phyloP scores from a whole-genome alignment of 129 eudicot species.

The Ambrosia artemisiifolia region DNA sequence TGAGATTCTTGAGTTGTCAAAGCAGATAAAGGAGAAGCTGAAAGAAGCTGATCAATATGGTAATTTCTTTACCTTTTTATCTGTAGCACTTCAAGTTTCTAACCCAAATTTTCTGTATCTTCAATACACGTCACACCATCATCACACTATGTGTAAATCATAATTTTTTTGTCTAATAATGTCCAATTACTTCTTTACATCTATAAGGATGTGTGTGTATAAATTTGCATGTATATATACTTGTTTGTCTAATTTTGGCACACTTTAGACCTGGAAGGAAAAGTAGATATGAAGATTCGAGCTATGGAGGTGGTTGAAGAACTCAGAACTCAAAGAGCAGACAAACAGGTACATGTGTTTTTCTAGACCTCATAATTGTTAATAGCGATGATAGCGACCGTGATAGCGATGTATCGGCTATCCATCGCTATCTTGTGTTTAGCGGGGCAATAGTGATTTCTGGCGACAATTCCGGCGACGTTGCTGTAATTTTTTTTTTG shows the following conservation, averaged over 20 bases:
- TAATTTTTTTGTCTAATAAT: not conserved
- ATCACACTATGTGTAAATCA: not conserved
- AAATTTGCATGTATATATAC: too few relatives aligned
- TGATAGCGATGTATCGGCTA: too few relatives aligned
- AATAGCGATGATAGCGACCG: too few relatives aligned
- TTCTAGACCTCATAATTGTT: not conserved
- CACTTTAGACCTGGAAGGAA: conserved; percentile 77
- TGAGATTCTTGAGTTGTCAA: conserved; percentile 75
- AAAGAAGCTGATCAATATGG: conserved; percentile 85
- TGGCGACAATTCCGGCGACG: too few relatives aligned
- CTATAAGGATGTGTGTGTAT: too few relatives aligned
- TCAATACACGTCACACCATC: not conserved
- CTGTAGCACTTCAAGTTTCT: not conserved
- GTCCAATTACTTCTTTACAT: not conserved
- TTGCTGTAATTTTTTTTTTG: too few relatives aligned
- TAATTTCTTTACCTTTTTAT: conserved; percentile 16
- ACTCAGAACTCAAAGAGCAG: conserved; percentile 83
- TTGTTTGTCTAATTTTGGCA: not conserved
- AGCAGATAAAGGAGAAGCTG: conserved; percentile 81
- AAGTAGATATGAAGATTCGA: conserved; percentile 83
- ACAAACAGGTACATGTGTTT: conserved; percentile 61
- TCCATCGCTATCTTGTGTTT: too few relatives aligned
- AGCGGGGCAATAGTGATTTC: too few relatives aligned
- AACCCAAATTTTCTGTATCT: not conserved
- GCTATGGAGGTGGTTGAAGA: conserved; percentile 76